These are phyloP conservation scores for Zizania latifolia DNA, from an alignment of 176 grass and related monocot genomes.

Conservation along the genomic window DNA sequence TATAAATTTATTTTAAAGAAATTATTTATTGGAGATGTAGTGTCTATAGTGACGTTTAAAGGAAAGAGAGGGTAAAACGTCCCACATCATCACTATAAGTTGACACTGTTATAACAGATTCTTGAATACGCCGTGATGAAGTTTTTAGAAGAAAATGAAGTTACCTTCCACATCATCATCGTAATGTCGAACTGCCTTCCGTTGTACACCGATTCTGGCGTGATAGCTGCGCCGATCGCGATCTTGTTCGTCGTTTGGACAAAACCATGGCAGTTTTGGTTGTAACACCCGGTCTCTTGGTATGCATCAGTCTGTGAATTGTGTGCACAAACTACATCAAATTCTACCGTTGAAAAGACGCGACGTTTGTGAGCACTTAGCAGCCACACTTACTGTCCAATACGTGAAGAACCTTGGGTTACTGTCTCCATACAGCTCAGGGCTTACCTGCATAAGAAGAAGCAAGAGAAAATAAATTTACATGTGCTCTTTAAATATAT, in stretches of 20 bases:
- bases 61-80: no score
- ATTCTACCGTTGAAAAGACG: not conserved
- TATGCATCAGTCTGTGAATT: constrained; percentile 62
- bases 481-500: not conserved
- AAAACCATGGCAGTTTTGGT: constrained; percentile 70
- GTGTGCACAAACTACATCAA: not conserved
- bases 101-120: not conserved
- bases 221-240: constrained; percentile 61
- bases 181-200: constrained; percentile 74
- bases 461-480: not conserved
- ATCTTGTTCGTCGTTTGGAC: constrained; percentile 91
- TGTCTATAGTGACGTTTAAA: no score
- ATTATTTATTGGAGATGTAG: no score
- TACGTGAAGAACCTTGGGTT: constrained; percentile 89
- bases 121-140: not conserved
- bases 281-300: constrained; percentile 87
- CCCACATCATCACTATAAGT: no score
- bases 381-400: constrained; percentile 63
- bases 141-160: not conserved
- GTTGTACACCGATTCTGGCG: constrained; percentile 51
- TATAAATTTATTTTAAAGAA: no score
- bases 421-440: constrained; percentile 70
- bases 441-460: constrained; percentile 59
- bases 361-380: not conserved
- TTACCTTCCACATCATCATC: constrained; percentile 75